These are phyloP conservation scores for Leccinum truebloodii DNA, from an alignment of 768 basidiomycete genomes.

Conservation along the genomic window DNA sequence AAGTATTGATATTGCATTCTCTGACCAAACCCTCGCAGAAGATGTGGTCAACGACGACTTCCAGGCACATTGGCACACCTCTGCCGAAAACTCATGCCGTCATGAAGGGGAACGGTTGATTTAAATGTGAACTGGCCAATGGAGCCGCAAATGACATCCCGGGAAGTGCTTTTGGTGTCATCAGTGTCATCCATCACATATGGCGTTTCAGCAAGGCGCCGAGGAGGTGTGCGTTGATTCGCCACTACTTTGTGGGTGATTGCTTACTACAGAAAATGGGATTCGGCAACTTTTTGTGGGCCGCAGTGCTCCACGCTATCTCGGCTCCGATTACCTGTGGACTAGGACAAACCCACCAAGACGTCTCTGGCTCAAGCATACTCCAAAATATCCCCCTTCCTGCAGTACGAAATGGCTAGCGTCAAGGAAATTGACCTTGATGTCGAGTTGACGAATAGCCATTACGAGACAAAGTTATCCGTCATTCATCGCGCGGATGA, in stretches of 20 bases:
- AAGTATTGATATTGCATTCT: background rate
- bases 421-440: background rate
- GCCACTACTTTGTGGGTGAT: no score
- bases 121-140: no score
- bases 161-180: no score
- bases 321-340: background rate
- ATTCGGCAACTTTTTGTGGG: background rate
- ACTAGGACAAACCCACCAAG: constrained; percentile 1
- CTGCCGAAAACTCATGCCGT: no score
- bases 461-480: constrained; percentile 4
- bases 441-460: constrained; percentile 5
- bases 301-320: background rate
- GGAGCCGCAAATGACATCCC: no score
- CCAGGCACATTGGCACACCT: no score
- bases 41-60: no score
- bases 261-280: background rate
- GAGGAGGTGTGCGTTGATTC: background rate
- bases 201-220: background rate
- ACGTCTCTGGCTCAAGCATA: background rate
- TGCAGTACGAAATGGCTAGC: constrained; percentile 9
- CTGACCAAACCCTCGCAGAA: background rate
- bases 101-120: no score
- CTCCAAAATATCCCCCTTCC: background rate
- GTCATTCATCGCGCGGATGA: constrained; percentile 20
- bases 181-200: no score